A percentile compares a stretch with the other conserved stretches of the same genome.
These are phyloP conservation scores for Barnettozyma californica DNA, from an alignment of 805 yeast species.

Conservation along the genomic window DNA sequence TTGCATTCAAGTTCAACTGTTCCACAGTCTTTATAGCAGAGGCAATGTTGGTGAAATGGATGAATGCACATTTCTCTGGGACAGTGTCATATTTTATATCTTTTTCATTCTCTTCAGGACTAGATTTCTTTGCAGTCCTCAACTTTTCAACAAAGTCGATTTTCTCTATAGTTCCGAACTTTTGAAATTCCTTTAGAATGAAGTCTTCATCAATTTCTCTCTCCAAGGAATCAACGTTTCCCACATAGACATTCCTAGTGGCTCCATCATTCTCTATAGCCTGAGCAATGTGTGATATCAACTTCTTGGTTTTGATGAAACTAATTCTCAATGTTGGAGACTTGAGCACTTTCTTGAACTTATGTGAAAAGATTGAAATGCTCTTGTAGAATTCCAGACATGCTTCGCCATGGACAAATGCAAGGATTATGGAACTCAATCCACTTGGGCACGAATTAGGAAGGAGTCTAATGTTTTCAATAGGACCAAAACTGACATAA, in stretches of 20 bases:
- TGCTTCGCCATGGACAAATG: slow-evolving; percentile 28
- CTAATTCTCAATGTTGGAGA: slow-evolving; percentile 34
- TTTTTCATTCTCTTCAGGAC: slow-evolving; percentile 28
- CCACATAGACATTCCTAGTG: slow-evolving; percentile 87
- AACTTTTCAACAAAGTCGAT: slow-evolving; percentile 51
- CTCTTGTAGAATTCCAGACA: slow-evolving; percentile 35
- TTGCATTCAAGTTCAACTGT: slow-evolving; percentile 58
- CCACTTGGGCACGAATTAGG: slow-evolving; percentile 24
- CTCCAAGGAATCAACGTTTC: slow-evolving; percentile 54
- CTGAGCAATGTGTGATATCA: slow-evolving; percentile 22
- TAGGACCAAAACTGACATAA: slow-evolving; percentile 51
- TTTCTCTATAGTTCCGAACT: slow-evolving; percentile 59
- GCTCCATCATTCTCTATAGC: slow-evolving; percentile 80
- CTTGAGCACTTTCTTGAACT: slow-evolving; percentile 31
- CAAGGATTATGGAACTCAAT: slow-evolving; percentile 17
- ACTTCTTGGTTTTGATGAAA: slow-evolving; percentile 29
- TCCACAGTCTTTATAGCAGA: slow-evolving; percentile 85
- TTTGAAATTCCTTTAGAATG: slow-evolving; percentile 44
- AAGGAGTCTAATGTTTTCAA: slow-evolving; percentile 50
- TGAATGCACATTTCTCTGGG: slow-evolving; percentile 64
- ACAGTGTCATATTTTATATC: slow-evolving; percentile 31
- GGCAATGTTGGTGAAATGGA: slow-evolving; percentile 79
- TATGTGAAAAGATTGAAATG: slow-evolving; percentile 31
- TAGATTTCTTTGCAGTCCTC: background rate
- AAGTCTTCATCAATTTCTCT: slow-evolving; percentile 34